Base-by-base conservation (phyloP, 805 yeast species). In the Pichia manshurica region DNA sequence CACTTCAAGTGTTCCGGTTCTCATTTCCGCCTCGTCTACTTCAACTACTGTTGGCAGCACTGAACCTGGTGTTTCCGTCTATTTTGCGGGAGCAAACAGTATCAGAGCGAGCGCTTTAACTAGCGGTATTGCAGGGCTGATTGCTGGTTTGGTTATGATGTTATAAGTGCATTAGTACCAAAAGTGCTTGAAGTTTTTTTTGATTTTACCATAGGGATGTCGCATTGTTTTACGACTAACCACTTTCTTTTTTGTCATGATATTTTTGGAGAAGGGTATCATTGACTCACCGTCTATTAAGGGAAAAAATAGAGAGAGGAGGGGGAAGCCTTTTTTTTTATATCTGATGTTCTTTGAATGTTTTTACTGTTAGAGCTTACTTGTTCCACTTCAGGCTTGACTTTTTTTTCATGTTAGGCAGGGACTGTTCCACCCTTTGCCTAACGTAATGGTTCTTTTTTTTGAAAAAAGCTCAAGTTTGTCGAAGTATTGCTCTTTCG, bases 81-180 rank as follows among this genome's bases (percentile, higher is more conserved):
- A 50, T 12, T 45, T 48, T 29, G 59, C 51, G 42, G 54, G 56
- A 25, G 54, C 49, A 20, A 50, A 19, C 32, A 21, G 25, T 13
- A 16, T 13, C 19, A 29, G 32, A 28, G 23, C 35, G 12, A 17
- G 17, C 20, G 12, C 42, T 23, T 5, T n/a, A n/a, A 10, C 33
- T 15, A 29, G 56, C 33, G 53, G 44, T 36, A 25, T 41, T 12
- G 23, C 39, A 8, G 29, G 32, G 29, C 41, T 42, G 33, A 19
- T 43, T 4, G 9, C 46, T n/a, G 48, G 48, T 36, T 39, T 40
- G 13, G 38, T 29, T 28, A 35, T 46, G 39, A 36, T 45, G 41
- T 32, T 46, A 21, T 48, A 44, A 38, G 41, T 5, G 29, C 29
- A 8, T 41, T 20, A 45, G 19, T 33, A 25, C 25, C 38, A 25